These are phyloP conservation scores for Euphorbia peplus DNA, from an alignment of 345 rosid genomes.

Conservation along the genomic window DNA sequence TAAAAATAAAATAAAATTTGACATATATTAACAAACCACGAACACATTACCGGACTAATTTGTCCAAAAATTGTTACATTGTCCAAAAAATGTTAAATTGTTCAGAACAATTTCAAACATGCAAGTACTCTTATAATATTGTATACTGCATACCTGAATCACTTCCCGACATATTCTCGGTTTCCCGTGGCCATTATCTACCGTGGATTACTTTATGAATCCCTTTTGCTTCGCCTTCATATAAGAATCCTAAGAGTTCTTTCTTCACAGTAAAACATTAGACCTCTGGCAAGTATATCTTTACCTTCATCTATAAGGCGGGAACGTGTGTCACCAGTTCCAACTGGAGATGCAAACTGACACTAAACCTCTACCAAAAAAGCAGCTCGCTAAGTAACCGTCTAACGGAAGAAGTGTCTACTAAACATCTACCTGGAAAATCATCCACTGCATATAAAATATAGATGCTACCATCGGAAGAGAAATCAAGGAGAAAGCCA, in stretches of 20 bases:
- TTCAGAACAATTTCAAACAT: conserved; percentile 4
- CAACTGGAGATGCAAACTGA: conserved; percentile 12
- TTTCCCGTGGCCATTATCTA: conserved; percentile 16
- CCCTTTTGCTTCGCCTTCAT: conserved; percentile 10
- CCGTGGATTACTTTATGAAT: conserved; percentile 16
- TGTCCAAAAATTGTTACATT: too few relatives aligned
- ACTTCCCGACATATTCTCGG: conserved; percentile 4
- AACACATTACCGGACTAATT: too few relatives aligned
- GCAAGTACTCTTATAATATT: background rate
- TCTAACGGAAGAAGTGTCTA: conserved; percentile 10
- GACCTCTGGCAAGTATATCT: conserved; percentile 17
- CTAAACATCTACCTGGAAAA: conserved; percentile 24
- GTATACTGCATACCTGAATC: conserved; percentile 23
- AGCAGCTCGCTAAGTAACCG: background rate
- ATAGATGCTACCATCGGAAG: conserved; percentile 41
- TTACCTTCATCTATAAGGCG: conserved; percentile 9
- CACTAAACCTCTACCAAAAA: conserved; percentile 7
- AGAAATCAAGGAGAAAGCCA: conserved; percentile 35
- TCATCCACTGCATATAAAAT: conserved; percentile 22
- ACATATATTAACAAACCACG: background rate
- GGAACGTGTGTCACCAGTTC: conserved; percentile 14
- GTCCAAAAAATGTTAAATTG: too few relatives aligned
- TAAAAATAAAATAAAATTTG: background rate
- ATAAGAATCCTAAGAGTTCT: conserved; percentile 16
- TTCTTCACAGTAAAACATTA: conserved; percentile 13